Evolutionary conservation across 805 yeast species (phyloP), one percentile per base, ranked within the genome.

Genomic region (Ogataea nitratoaversa): DNA sequence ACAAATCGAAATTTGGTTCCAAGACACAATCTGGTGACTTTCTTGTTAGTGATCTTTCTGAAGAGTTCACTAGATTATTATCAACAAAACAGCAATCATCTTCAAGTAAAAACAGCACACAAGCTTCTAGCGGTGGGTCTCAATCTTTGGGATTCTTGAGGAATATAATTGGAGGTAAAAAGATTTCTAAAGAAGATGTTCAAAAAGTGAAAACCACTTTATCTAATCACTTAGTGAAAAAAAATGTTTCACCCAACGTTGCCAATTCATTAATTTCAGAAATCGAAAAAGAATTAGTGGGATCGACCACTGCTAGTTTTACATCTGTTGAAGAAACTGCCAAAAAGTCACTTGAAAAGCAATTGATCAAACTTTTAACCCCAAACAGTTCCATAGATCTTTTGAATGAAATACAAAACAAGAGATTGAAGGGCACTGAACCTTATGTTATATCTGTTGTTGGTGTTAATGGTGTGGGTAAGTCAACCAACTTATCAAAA

Each of bases 401-500:
- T 43, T 70, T 91, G 27, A 84, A 86, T 49, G 95, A 88, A 53
- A 85, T 93, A 39, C 82, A 83, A 52, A 56, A 66, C 23, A 65
- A 67, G 33, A 65, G 63, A 29, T 49, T 57, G 11, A 57, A 54
- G 16, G 59, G 62, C 8, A 57, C 60, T 5, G 60, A 76, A 8
- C 97, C 99, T 2, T 91, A 87, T 50, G 96, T 91, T n/a, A 87
- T 91, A 41, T 89, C 97, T 1, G 91, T 91, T 18, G 98, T 91
- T 19, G 99, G 99, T 31, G 99, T 91, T 17, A 91, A 91, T 61
- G 99, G 99, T 33, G 99, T 91, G 30, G 99, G 99, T 12, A 91
- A 91, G 62, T 91, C 98, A 0, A 91, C 99, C 2, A 93, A 91
- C 56, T 68, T 91, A 46, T 93, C 98, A 19, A 91, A 91, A 62